Conservation (phyloP, 2,329 filamentous ascomycete species). For the Pseudogymnoascus sp. region DNA sequence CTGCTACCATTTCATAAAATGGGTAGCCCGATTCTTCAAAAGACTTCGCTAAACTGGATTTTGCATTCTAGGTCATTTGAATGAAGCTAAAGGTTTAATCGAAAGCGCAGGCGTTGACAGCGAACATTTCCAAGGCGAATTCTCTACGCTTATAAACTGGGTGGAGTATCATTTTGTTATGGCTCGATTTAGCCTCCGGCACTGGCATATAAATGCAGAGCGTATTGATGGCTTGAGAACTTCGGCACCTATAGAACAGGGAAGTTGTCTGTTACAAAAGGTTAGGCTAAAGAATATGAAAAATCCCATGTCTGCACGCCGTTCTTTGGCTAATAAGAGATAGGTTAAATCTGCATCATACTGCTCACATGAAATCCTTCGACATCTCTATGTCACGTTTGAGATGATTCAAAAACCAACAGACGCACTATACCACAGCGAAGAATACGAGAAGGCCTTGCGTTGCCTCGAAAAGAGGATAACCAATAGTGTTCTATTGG, state of each 20-base stretch:
- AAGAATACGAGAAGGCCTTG: conserved; percentile 20
- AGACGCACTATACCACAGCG: conserved; percentile 19
- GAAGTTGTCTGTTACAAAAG: conserved; percentile 16
- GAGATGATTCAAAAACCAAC: conserved; percentile 18
- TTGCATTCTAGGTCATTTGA: conserved; percentile 18
- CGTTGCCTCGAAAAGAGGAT: conserved; percentile 19
- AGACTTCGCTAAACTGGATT: conserved; percentile 15
- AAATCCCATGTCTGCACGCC: conserved; percentile 7
- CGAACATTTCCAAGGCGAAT: conserved; percentile 16
- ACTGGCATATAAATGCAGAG: conserved; percentile 17
- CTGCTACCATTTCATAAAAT: conserved; percentile 12
- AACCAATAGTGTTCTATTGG: conserved; percentile 14
- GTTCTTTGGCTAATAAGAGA: conserved; percentile 17
- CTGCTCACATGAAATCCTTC: conserved; percentile 19
- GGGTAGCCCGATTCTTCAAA: conserved; percentile 14
- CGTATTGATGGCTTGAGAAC: conserved; percentile 12
- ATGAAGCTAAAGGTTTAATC: conserved; percentile 18
- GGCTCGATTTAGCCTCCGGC: conserved; percentile 17
- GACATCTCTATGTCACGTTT: conserved; percentile 15
- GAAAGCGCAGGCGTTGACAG: conserved; percentile 15
- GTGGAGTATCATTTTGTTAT: conserved; percentile 20
- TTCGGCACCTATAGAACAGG: conserved; percentile 14
- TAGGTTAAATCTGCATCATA: conserved; percentile 15
- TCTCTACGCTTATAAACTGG: conserved; percentile 18
- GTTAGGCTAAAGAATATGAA: conserved; percentile 15